Evolutionary conservation across 371 early-diverging fungal genomes (phyloP).

Genomic region (Lichtheimia hyalospora): DNA sequence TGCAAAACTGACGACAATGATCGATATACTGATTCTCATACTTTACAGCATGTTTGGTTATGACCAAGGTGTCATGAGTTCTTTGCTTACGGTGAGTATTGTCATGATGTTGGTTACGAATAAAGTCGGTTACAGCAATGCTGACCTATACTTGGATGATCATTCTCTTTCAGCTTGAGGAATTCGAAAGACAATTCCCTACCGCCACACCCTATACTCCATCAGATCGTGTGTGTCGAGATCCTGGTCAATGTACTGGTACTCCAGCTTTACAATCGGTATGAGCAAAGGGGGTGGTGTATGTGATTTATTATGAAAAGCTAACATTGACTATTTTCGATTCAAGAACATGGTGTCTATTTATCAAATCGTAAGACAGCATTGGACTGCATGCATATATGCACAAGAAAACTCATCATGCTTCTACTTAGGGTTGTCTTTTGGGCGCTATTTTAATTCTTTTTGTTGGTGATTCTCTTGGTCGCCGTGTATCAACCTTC

Average conservation of each 20-base stretch:
- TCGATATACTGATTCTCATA: neutral
- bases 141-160: neutral
- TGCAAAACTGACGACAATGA: neutral
- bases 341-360: conserved; percentile 20
- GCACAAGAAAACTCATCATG: neutral
- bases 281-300: neutral
- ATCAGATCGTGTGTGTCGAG: conserved; percentile 9
- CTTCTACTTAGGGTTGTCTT: conserved; percentile 8
- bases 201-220: conserved; percentile 12
- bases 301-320: neutral
- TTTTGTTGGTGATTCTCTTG: conserved; percentile 14
- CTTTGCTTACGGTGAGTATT: conserved; percentile 13
- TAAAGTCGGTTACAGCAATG: neutral
- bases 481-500: conserved; percentile 17
- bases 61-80: conserved; percentile 23
- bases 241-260: conserved; percentile 12
- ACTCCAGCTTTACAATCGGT: conserved; percentile 17
- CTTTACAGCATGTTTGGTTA: conserved; percentile 19
- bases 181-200: conserved; percentile 14
- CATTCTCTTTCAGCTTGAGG: conserved; percentile 8
- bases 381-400: neutral
- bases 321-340: neutral
- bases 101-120: neutral
- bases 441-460: conserved; percentile 16
- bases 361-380: conserved; percentile 17